These are phyloP conservation scores for Oryza brachyantha DNA, from an alignment of 176 grass and related monocot genomes.

Conservation along the genomic window DNA sequence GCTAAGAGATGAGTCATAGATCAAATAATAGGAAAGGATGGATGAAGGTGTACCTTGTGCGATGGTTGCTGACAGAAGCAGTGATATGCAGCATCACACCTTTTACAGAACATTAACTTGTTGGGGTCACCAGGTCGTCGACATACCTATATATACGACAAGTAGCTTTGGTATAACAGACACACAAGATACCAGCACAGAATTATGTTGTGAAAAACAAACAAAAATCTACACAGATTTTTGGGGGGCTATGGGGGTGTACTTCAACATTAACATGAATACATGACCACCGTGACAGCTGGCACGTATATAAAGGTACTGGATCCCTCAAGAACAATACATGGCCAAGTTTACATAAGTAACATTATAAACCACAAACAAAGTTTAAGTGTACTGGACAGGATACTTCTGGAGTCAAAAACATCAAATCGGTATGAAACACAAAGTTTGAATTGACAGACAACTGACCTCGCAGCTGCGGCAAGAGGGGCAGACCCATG, in stretches of 20 bases:
- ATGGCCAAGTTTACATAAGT: neutral
- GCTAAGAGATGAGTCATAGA: constrained; percentile 5
- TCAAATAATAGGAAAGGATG: neutral
- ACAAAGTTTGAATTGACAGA: neutral
- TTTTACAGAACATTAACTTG: constrained; percentile 99
- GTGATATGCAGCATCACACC: constrained; percentile 95
- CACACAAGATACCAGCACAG: constrained; percentile 1
- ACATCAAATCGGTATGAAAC: neutral
- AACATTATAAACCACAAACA: neutral
- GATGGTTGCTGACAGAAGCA: constrained; percentile 99
- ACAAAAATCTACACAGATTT: neutral
- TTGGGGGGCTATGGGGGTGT: neutral
- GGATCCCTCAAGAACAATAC: neutral
- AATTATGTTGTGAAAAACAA: constrained; percentile 7
- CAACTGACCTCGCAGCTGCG: constrained; percentile 78
- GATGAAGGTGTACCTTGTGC: constrained; percentile 66
- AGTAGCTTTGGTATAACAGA: neutral
- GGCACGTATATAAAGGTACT: neutral
- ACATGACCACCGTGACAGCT: neutral
- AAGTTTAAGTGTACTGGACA: constrained; percentile 1
- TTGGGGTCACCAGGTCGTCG: constrained; percentile 87
- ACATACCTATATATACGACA: constrained; percentile 67
- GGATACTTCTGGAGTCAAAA: neutral
- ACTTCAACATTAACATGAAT: constrained; percentile 1
- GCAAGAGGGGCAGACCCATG: constrained; percentile 84